Conservation (phyloP, 2,329 filamentous ascomycete genomes). For the Paracorniculantispora psalliotae region DNA sequence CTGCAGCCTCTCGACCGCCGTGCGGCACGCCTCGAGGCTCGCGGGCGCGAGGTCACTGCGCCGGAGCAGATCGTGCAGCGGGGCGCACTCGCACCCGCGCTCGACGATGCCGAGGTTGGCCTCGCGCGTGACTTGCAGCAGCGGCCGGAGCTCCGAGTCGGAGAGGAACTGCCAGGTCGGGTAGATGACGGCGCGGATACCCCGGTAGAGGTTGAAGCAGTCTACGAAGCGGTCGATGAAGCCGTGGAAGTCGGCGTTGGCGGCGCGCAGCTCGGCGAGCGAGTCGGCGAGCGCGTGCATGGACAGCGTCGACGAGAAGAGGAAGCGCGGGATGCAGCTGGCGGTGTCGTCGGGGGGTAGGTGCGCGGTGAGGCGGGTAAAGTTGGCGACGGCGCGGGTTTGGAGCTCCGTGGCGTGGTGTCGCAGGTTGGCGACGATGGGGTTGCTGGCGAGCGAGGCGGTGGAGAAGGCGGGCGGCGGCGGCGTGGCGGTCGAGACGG, state of each 20-base stretch:
- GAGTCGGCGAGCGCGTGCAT: slow-evolving; percentile 46
- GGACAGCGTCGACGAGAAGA: slow-evolving; percentile 41
- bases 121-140: slow-evolving; percentile 11
- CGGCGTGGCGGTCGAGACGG: not conserved
- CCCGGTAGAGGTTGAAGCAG: slow-evolving; percentile 15
- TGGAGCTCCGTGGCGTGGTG: slow-evolving; percentile 40
- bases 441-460: not conserved
- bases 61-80: slow-evolving; percentile 5
- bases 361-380: slow-evolving; percentile 27
- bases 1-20: slow-evolving; percentile 15
- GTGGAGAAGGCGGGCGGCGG: slow-evolving; percentile 20
- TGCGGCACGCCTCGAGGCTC: slow-evolving; percentile 15
- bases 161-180: slow-evolving; percentile 14
- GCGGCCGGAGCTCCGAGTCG: slow-evolving; percentile 14
- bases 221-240: slow-evolving; percentile 15
- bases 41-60: slow-evolving; percentile 8
- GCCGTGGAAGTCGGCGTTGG: slow-evolving; percentile 22
- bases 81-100: slow-evolving; percentile 9
- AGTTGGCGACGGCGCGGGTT: slow-evolving; percentile 37
- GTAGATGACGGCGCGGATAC: slow-evolving; percentile 14
- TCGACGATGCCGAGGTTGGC: slow-evolving; percentile 8
- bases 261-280: slow-evolving; percentile 31
- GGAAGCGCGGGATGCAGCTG: slow-evolving; percentile 35
- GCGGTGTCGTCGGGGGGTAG: slow-evolving; percentile 21
- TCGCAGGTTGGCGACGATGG: slow-evolving; percentile 22